Evolutionary conservation across 495 filamentous ascomycete genomes (phyloP).

Genomic region (Penicillium subrubescens): DNA sequence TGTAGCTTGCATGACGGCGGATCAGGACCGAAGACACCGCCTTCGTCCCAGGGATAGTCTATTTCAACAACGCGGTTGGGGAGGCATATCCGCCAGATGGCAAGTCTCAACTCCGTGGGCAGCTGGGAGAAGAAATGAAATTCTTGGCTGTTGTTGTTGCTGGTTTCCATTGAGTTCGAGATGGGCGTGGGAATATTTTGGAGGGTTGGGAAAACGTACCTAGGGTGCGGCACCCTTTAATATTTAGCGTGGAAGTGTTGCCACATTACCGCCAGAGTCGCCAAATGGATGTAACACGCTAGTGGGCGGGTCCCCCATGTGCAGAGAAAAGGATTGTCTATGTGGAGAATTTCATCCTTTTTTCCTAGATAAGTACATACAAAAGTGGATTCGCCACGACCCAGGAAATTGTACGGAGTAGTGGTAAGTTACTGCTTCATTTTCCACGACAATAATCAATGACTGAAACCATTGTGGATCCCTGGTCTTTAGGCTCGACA

Average conservation of each 20-base stretch:
- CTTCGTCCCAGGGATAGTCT: background rate
- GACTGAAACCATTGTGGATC: background rate
- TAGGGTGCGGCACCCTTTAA: background rate
- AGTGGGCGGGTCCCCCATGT: too few species aligned
- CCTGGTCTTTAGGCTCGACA: background rate
- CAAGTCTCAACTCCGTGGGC: background rate
- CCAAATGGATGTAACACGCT: too few species aligned
- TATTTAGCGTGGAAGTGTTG: too few species aligned
- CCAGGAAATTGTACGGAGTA: too few species aligned
- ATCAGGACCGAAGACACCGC: background rate
- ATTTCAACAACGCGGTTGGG: background rate
- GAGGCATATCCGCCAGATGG: slow-evolving; percentile 4
- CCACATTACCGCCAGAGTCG: too few species aligned
- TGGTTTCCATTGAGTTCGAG: background rate
- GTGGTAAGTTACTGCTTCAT: too few species aligned
- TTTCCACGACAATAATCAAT: background rate
- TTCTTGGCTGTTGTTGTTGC: background rate
- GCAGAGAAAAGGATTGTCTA: too few species aligned
- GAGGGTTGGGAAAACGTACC: background rate
- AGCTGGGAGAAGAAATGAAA: slow-evolving; percentile 6
- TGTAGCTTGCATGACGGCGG: background rate
- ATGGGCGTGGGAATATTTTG: background rate
- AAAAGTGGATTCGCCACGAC: too few species aligned
- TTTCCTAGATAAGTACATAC: too few species aligned
- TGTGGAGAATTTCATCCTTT: too few species aligned